Evolutionary conservation across 208 protist genomes (phyloP).

Genomic region (Leishmania aethiopica): DNA sequence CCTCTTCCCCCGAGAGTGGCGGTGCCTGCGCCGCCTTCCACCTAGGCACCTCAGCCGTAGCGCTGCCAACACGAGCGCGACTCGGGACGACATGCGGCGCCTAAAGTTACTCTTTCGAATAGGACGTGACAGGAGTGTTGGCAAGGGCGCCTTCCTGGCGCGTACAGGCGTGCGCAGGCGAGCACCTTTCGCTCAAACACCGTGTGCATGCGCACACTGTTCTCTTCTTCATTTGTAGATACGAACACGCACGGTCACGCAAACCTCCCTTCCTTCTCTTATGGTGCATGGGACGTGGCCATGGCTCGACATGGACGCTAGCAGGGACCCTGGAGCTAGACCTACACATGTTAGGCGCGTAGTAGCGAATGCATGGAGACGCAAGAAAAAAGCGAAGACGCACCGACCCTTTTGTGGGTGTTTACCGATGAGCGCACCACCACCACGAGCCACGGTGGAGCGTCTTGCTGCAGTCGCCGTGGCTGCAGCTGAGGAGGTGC

Average conservation of each 20-base stretch:
- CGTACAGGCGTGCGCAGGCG: neutral
- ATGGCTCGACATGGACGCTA: neutral
- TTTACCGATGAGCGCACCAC: neutral
- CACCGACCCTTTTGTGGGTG: neutral
- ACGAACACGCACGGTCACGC: neutral
- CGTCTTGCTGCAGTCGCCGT: neutral
- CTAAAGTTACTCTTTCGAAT: neutral
- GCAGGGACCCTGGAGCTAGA: neutral
- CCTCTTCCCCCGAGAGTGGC: conserved; percentile 4
- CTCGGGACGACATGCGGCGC: too few relatives aligned
- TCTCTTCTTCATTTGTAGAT: neutral
- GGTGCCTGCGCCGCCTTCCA: conserved; percentile 5
- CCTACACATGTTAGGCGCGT: neutral
- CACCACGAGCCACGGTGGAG: neutral
- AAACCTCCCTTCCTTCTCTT: neutral
- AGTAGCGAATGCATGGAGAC: neutral
- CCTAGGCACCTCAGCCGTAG: neutral
- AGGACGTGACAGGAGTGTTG: too few relatives aligned
- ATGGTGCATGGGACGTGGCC: neutral
- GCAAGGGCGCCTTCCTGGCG: neutral
- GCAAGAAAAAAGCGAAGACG: neutral
- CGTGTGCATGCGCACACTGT: neutral
- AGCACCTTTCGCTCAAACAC: too few relatives aligned
- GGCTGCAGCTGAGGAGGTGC: neutral
- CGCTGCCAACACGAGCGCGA: neutral